These are phyloP conservation scores for Lipomyces kockii DNA, from an alignment of 805 yeast genomes.

Conservation along the genomic window DNA sequence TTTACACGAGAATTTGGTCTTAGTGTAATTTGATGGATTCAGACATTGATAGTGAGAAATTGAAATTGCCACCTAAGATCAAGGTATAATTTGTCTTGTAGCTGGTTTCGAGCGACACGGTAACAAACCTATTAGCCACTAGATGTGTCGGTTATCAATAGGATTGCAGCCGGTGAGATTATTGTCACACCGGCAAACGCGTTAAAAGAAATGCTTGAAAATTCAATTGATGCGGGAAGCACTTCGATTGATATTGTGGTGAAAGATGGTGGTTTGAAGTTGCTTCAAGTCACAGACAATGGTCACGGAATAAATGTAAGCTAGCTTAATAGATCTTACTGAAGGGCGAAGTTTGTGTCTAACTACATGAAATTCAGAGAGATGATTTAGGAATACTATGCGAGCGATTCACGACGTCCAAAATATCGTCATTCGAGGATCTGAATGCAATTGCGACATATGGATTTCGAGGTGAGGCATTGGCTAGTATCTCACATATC, in stretches of 20 bases:
- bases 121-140: constrained; percentile 49
- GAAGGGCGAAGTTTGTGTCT: neutral
- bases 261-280: constrained; percentile 90
- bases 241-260: constrained; percentile 74
- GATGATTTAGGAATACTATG: constrained; percentile 82
- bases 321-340: neutral
- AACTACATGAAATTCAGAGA: constrained; percentile 40
- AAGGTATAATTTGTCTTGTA: constrained; percentile 20
- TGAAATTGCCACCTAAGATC: constrained; percentile 20
- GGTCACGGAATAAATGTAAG: constrained; percentile 71
- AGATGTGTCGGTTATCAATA: constrained; percentile 75
- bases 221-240: constrained; percentile 85
- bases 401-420: constrained; percentile 91
- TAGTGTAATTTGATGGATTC: neutral
- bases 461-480: constrained; percentile 96
- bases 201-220: constrained; percentile 87
- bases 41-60: neutral
- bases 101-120: neutral
- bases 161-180: constrained; percentile 97
- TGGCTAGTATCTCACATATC: constrained; percentile 91
- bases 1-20: neutral
- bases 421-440: constrained; percentile 75
- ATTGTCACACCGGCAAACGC: constrained; percentile 94
- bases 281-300: constrained; percentile 86
- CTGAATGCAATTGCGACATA: constrained; percentile 71